Evolutionary conservation across 75 land plant species (phyloP), one percentile per base, ranked within the genome.

Genomic region (Azolla pinnata): DNA sequence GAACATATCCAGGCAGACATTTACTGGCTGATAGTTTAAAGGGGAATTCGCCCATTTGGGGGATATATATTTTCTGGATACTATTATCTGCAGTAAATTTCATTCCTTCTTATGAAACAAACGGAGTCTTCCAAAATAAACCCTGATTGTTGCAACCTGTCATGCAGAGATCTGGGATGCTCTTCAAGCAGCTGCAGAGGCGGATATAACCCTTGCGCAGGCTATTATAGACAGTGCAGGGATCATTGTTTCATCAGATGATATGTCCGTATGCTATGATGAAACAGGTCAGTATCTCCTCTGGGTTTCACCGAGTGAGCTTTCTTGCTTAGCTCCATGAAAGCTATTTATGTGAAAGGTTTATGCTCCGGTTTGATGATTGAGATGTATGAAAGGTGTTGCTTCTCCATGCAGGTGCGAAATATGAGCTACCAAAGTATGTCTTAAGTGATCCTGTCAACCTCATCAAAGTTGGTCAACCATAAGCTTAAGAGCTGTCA

Each of bases 121-220:
- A n/a, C n/a, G n/a, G n/a, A n/a, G n/a, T n/a, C n/a, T n/a, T n/a
- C n/a, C n/a, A n/a, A n/a, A n/a, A n/a, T n/a, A n/a, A n/a, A n/a
- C n/a, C n/a, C n/a, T n/a, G n/a, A n/a, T n/a, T n/a, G n/a, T n/a
- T n/a, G n/a, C n/a, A n/a, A n/a, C 16, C 16, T 57, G 54, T 12
- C 63, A 49, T 54, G 46, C 76, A 87, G 89, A 89, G 70, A 89
- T 89, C 30, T 89, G 96, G 91, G 96, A 86, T 75, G 96, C 96
- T 55, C 84, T 89, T 23, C 66, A 77, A 77, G 91, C 96, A 54
- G 96, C 96, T 27, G 78, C 90, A 59, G 96, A 83, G 69, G 86
- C 96, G 48, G 91, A 89, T 19, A 48, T 86, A 33, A 71, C 42
- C 31, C 70, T 86, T 27, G 84, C 96, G 54, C 91, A 87, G 60